Base-by-base conservation (phyloP, 1,284 basidiomycete genomes). In the Puccinia polysora region DNA sequence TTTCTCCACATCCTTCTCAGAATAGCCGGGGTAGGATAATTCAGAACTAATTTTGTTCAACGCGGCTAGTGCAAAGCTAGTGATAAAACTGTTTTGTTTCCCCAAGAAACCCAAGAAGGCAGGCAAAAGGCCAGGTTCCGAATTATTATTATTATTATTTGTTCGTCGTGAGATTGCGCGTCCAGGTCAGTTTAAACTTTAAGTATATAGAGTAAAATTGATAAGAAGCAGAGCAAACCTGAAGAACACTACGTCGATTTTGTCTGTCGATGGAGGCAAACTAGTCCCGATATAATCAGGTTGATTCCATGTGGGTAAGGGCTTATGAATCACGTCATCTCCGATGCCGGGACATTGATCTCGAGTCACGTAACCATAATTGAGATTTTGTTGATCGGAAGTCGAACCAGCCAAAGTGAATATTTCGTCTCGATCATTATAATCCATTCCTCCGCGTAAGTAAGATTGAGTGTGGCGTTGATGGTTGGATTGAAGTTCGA, bases 291-390 rank as follows among this genome's bases (percentile, higher is more conserved):
- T 83, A 78, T 85, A 89, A 34, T 74, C 73, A 23, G 88, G 87
- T 14, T 79, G 74, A 4, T 78, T 73, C 79, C 83, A 84, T 80
- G 83, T 86, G 12, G 86, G 83, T 64, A 88, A 76, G 0, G 87
- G 84, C 1, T 80, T 77, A 78, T 89, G 88, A 0, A 80, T 78
- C 2, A 81, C 84, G 77, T 89, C 88, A 77, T 89, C 89, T 12
- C 88, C 89, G 14, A 85, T 80, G 4, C 86, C 88, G 0, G 87
- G 86, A 78, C 88, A 89, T 7, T 65, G 52, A 45, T 79, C 78
- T 40, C 73, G 67, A 45, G 78, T 77, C 2, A 77, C 77, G 64
- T 77, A 77, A 0, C 77, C 77, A 20, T 74, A 63, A 36, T 7
- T 43, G 8, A 25, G 32, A 3, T n/a, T 23, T 4, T 23, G 50